phyloP scores from a whole-genome alignment of 176 grass and related monocot genomes.

The Oryza meyeriana region DNA sequence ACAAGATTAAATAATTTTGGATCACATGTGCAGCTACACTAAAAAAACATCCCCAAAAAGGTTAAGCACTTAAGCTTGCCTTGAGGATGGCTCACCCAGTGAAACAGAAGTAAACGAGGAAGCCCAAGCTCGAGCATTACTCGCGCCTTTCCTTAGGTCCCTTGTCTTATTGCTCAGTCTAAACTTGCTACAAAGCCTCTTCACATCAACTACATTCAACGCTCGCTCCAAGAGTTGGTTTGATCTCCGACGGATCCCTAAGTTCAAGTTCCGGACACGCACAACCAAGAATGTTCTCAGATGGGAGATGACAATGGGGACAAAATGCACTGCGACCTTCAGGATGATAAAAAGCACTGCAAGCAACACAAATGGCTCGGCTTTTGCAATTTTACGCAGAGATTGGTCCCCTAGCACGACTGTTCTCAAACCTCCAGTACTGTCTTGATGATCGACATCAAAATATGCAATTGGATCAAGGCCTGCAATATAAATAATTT shows the following conservation, averaged over 20 bases:
- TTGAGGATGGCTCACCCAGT: constrained; percentile 64
- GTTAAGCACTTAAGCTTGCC: constrained; percentile 37
- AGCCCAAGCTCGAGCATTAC: constrained; percentile 83
- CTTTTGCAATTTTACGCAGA: constrained; percentile 32
- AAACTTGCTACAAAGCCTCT: constrained; percentile 69
- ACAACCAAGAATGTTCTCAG: constrained; percentile 53
- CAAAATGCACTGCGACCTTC: constrained; percentile 11
- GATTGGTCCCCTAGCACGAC: constrained; percentile 9
- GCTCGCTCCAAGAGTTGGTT: constrained; percentile 53
- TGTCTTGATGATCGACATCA: constrained; percentile 48
- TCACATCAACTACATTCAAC: constrained; percentile 44
- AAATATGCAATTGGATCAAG: constrained; percentile 54
- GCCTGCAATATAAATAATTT: constrained; percentile 36
- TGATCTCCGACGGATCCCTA: constrained; percentile 42
- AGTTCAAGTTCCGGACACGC: constrained; percentile 36
- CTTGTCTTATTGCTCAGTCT: constrained; percentile 62
- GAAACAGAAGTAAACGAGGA: constrained; percentile 89
- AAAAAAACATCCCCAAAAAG: constrained; percentile 28
- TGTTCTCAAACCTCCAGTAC: constrained; percentile 27
- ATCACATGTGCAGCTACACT: constrained; percentile 37
- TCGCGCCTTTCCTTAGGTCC: constrained; percentile 66
- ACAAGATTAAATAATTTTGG: constrained; percentile 28
- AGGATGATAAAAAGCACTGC: constrained; percentile 55
- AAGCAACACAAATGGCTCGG: constrained; percentile 45
- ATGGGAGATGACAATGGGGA: constrained; percentile 31